These are phyloP conservation scores for Chlamydomonas urium DNA, from an alignment of 139 green algal genomes.

Conservation along the genomic window DNA sequence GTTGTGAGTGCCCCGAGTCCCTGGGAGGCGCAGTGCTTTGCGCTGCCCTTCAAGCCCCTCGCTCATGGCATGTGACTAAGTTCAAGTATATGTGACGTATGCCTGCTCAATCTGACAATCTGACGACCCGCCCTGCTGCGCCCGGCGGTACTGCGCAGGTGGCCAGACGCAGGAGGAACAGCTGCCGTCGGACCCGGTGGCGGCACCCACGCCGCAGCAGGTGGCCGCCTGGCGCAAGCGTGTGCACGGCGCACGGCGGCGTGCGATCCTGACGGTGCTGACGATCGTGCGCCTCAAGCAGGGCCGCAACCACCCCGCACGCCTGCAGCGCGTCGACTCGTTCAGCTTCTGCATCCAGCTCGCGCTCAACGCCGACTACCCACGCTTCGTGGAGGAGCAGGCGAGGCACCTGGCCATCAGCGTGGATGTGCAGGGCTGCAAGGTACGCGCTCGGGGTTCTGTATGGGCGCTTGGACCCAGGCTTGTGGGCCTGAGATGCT, in stretches of 20 bases:
- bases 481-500: too few relatives aligned
- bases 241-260: slow-evolving; percentile 23
- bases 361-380: background rate
- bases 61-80: background rate
- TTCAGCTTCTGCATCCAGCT: slow-evolving; percentile 20
- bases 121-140: background rate
- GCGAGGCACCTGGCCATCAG: background rate
- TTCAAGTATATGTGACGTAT: background rate
- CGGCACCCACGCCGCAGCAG: background rate
- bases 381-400: slow-evolving; percentile 5
- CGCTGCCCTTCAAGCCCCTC: background rate
- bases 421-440: background rate
- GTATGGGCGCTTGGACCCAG: too few relatives aligned
- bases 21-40: too few relatives aligned
- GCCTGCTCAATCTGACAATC: background rate
- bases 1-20: too few relatives aligned
- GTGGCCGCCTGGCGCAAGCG: slow-evolving; percentile 11
- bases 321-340: slow-evolving; percentile 13
- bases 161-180: too few relatives aligned
- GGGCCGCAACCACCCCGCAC: background rate
- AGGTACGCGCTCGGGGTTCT: too few relatives aligned
- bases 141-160: too few relatives aligned
- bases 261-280: slow-evolving; percentile 13
- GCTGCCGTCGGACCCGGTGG: too few relatives aligned
- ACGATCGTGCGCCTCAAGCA: slow-evolving; percentile 3